A percentile compares a stretch with the other conserved stretches of the same genome.
Conservation (phyloP, 2,329 filamentous ascomycete genomes). For the Colletotrichum gigasporum region DNA sequence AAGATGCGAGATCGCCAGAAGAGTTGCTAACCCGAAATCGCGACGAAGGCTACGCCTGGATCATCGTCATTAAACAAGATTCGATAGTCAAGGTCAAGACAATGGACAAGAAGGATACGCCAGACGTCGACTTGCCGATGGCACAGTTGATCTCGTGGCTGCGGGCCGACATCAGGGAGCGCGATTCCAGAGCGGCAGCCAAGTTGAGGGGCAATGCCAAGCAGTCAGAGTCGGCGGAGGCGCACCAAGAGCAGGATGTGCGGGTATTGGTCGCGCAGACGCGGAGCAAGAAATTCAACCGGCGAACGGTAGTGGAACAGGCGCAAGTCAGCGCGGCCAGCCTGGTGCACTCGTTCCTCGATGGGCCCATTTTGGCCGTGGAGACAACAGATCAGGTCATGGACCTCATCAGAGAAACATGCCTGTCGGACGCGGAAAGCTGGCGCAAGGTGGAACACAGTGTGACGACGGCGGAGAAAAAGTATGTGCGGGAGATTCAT, state of each 20-base stretch:
- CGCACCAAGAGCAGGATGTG: conserved; percentile 73
- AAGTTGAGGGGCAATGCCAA: conserved; percentile 47
- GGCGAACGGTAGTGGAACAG: conserved; percentile 85
- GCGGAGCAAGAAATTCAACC: conserved; percentile 90
- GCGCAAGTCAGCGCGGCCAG: conserved; percentile 68
- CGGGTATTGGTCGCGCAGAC: conserved; percentile 86
- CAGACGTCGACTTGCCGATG: conserved; percentile 78
- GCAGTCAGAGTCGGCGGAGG: conserved; percentile 44
- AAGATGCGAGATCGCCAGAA: conserved; percentile 81
- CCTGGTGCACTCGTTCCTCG: conserved; percentile 75
- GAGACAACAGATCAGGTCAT: conserved; percentile 88
- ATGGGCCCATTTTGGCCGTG: conserved; percentile 85
- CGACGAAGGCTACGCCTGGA: conserved; percentile 84
- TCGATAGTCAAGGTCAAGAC: conserved; percentile 82
- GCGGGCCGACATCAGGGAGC: conserved; percentile 81
- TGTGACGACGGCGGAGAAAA: conserved; percentile 79
- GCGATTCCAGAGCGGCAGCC: conserved; percentile 69
- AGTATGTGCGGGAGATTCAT: conserved; percentile 85
- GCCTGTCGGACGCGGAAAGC: conserved; percentile 80
- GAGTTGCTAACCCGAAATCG: conserved; percentile 80
- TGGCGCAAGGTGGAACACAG: conserved; percentile 86
- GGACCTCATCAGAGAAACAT: conserved; percentile 77
- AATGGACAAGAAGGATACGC: conserved; percentile 77
- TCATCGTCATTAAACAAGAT: conserved; percentile 86
- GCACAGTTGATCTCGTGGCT: conserved; percentile 83